phyloP scores from a whole-genome alignment of 768 basidiomycete species.

The Calvatia gigantea region DNA sequence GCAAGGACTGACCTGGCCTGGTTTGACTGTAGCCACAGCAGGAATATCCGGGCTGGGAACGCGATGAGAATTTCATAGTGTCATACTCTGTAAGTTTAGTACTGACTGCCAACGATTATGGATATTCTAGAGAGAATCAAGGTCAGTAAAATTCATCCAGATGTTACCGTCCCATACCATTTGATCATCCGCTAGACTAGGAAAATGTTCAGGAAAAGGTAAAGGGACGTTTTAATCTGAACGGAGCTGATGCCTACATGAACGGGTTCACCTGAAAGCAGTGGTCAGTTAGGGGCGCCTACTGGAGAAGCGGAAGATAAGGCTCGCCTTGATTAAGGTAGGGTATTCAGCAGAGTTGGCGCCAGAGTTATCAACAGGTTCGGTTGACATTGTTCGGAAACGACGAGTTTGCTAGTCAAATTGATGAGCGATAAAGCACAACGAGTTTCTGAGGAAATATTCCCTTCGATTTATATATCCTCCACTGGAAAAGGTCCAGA shows the following conservation, averaged over 20 bases:
- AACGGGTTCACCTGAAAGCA: conserved; percentile 68
- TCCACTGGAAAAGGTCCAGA: too few relatives aligned
- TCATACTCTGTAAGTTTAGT: not conserved
- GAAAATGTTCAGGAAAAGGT: not conserved
- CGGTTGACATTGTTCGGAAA: conserved; percentile 37
- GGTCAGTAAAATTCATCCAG: not conserved
- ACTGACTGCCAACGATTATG: conserved; percentile 77
- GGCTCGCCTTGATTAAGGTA: conserved; percentile 50
- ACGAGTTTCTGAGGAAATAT: too few relatives aligned
- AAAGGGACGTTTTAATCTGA: too few relatives aligned
- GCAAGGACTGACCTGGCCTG: conserved; percentile 41
- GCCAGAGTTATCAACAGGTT: conserved; percentile 51
- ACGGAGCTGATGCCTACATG: conserved; percentile 42
- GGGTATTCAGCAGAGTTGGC: conserved; percentile 57
- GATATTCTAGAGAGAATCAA: conserved; percentile 41
- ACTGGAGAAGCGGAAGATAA: not conserved
- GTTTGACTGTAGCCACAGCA: conserved; percentile 57
- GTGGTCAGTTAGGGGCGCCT: not conserved
- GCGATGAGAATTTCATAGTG: not conserved
- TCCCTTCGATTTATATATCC: too few relatives aligned
- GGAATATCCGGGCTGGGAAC: conserved; percentile 57
- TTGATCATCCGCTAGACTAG: conserved; percentile 50
- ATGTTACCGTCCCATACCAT: conserved; percentile 37
- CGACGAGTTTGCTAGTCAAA: too few relatives aligned
- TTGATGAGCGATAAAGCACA: too few relatives aligned